Evolutionary conservation across 2,329 filamentous ascomycete genomes (phyloP), one percentile per base, ranked within the genome.

Genomic region (Hawksworthiomyces lignivorus): DNA sequence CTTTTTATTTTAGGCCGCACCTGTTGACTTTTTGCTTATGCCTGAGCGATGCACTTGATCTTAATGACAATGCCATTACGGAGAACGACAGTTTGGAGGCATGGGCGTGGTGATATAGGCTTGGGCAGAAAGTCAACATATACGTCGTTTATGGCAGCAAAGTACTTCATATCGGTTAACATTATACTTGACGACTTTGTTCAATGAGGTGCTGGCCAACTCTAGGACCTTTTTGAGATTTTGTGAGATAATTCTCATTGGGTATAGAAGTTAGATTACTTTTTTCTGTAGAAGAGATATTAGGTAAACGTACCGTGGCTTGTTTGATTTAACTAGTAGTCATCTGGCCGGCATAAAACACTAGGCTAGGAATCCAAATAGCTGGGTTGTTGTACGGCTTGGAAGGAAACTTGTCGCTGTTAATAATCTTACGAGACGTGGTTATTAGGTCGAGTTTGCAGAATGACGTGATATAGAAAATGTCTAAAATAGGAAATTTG

Each of bases 51-150:
- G 59, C 80, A 84, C 73, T 95, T 87, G 59, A 94, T 90, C 72
- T 94, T 88, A 17, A 95, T 82, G 44, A 87, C 81, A 27, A 87
- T 87, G 41, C 80, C 80, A 71, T 89, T 87, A 45, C 87, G 87
- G 47, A 94, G 73, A 53, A 84, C 78, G 72, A 90, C 87, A 48
- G 92, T 88, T 6, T 87, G 87, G 42, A 94, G 85, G 59, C 87
- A 94, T 65, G 82, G 87, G 52, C 86, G 76, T 18, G 86, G 83
- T n/a, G 87, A 87, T 74, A 87, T 88, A 67, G 62, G 62, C 50
- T 87, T 81, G 45, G 72, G 64, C 62, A 89, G 88, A 72, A 70
- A 67, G 51, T 69, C 64, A 22, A 65, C 62, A 43, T 76, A 80
- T 2, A 66, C 72, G 45, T 71, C 68, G 47, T 78, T 79, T 62